Evolutionary conservation across 192 early-diverging fungal species (phyloP), one percentile per base, ranked within the genome.

Genomic region (Coemansia sp.): DNA sequence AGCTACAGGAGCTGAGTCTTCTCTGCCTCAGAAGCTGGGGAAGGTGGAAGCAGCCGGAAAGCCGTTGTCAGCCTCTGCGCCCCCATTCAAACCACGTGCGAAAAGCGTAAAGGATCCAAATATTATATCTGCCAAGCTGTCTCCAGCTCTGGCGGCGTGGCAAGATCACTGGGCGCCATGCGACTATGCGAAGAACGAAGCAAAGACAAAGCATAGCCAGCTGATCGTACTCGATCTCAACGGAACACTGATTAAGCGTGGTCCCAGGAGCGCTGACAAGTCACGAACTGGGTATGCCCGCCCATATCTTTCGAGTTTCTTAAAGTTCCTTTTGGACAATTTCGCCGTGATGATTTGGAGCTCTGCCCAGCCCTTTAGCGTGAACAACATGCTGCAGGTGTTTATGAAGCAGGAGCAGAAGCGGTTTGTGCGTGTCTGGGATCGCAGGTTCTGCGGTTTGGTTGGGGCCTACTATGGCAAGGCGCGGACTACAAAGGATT

Each of bases 301-400:
- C 3, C 91, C 91, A 0, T 61, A 80, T 60, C 64, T 88, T 14
- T 20, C 39, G 0, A 50, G 73, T 3, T 90, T 92, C 62, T 63
- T 91, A 33, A 28, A 70, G 9, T 91, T 86, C 70, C 60, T 86
- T 0, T 76, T 88, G 39, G 53, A 69, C 5, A 64, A 84, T 60
- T 92, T 86, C 82, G 70, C 75, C 3, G 90, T 92, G 18, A 88
- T 90, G 86, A 69, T 92, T 5, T 92, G 91, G 91, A 89, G 87
- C 56, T 89, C 89, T 7, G 88, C 91, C 0, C 79, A 84, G 18
- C 76, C 75, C 2, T 21, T 34, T 0, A 90, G 79, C 39, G 86
- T 92, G 1, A 16, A 72, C 5, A 77, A 64, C 11, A 91, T 91
- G 88, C 39, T 88, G n/a, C 35, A 56, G 5, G 20, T 38, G 9